A percentile compares a stretch with the other conserved stretches of the same genome.
These are phyloP conservation scores for Quercus gilva DNA, from an alignment of 306 rosid species.

Conservation along the genomic window DNA sequence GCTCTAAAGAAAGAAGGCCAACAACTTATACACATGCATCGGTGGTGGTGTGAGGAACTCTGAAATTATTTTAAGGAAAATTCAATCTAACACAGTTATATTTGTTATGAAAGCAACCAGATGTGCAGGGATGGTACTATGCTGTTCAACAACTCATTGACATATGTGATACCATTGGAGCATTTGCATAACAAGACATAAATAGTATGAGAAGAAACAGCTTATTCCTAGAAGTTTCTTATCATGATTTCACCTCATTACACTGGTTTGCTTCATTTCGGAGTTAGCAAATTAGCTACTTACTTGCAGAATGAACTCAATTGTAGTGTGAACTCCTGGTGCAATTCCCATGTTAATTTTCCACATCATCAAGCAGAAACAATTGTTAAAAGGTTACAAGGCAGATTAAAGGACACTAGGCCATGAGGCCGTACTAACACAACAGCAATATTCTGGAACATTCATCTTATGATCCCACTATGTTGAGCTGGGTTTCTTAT, in stretches of 20 bases:
- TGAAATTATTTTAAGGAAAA: neutral
- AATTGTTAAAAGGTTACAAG: neutral
- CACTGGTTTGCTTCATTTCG: neutral
- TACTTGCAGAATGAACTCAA: neutral
- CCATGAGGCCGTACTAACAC: neutral
- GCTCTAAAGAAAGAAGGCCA: neutral
- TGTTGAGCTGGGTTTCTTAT: neutral
- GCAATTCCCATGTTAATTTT: neutral
- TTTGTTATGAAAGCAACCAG: neutral
- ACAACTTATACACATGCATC: neutral
- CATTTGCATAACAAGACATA: neutral
- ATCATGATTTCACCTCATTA: neutral
- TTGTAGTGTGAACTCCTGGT: neutral
- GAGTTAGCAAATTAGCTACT: neutral
- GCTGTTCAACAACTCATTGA: neutral
- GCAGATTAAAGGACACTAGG: neutral
- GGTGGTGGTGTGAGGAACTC: neutral
- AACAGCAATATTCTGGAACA: neutral
- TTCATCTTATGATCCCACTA: neutral
- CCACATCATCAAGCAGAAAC: conserved; percentile 2
- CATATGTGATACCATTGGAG: neutral
- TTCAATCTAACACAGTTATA: neutral
- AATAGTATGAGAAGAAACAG: neutral
- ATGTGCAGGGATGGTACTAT: neutral
- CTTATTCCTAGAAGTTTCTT: neutral